Evolutionary conservation across 1,284 basidiomycete species (phyloP).

Genomic region (Cerrena zonata): DNA sequence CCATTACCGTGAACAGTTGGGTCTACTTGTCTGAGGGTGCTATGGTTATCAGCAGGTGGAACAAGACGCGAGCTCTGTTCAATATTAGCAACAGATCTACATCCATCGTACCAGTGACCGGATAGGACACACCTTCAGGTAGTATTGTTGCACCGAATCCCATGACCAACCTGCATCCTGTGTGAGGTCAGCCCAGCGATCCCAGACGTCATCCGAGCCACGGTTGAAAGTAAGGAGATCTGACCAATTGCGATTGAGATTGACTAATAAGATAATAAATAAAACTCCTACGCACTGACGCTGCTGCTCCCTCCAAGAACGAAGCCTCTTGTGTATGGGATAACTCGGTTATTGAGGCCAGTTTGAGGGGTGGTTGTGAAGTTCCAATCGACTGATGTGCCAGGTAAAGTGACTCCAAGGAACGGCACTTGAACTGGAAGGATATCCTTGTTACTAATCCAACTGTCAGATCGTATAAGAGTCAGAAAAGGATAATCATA

Average conservation of each 20-base stretch:
- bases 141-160: conserved; percentile 19
- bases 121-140: conserved; percentile 1
- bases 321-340: conserved; percentile 20
- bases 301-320: conserved; percentile 23
- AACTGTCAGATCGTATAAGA: background rate
- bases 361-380: conserved; percentile 19
- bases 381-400: conserved; percentile 17
- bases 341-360: conserved; percentile 20
- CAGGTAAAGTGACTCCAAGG: conserved; percentile 6
- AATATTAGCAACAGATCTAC: background rate
- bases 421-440: conserved; percentile 8
- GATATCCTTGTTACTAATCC: conserved; percentile 1
- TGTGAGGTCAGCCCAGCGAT: conserved; percentile 25
- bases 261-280: background rate
- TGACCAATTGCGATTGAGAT: conserved; percentile 4
- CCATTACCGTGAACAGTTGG: conserved; percentile 19
- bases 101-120: background rate
- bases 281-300: conserved; percentile 15
- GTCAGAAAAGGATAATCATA: background rate
- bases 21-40: conserved; percentile 17
- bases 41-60: conserved; percentile 16
- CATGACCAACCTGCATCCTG: conserved; percentile 29
- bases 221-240: conserved; percentile 21
- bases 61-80: conserved; percentile 17
- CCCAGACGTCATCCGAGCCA: conserved; percentile 22